Evolutionary conservation across 305 asterid species (phyloP).

Genomic region (Coffea humblotiana): DNA sequence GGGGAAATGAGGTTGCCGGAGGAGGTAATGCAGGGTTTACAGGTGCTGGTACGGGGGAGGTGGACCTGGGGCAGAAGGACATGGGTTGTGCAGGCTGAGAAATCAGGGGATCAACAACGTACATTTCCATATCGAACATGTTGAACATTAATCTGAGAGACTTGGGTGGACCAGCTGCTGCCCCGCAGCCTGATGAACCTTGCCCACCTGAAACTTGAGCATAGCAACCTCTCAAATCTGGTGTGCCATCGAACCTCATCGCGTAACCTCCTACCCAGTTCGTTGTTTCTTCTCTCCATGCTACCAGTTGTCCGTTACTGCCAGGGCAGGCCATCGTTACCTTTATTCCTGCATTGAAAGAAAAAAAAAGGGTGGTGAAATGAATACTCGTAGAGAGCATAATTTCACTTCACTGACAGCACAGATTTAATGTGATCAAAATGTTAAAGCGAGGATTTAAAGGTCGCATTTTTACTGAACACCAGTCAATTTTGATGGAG

Average conservation of each 20-base stretch:
- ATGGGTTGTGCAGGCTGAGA: conserved; percentile 74
- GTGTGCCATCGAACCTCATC: conserved; percentile 64
- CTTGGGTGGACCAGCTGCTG: conserved; percentile 61
- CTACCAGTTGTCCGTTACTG: conserved; percentile 54
- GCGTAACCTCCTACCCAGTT: conserved; percentile 68
- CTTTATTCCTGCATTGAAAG: conserved; percentile 48
- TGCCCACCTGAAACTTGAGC: conserved; percentile 61
- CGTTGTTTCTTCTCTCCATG: conserved; percentile 67
- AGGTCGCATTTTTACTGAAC: background rate
- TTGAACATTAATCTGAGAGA: conserved; percentile 47
- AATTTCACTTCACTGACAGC: too few relatives aligned
- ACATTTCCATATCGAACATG: conserved; percentile 71
- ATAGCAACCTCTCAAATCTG: conserved; percentile 62
- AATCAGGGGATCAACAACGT: conserved; percentile 72
- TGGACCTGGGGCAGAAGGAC: conserved; percentile 61
- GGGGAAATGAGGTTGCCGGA: conserved; percentile 26
- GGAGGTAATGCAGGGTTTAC: conserved; percentile 19
- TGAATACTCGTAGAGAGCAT: background rate
- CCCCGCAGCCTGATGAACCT: conserved; percentile 53
- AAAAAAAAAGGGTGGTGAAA: background rate
- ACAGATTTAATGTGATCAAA: too few relatives aligned
- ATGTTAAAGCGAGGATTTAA: background rate
- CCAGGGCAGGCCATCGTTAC: conserved; percentile 77
- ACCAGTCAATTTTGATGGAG: background rate
- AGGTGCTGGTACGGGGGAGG: conserved; percentile 26